Conservation (phyloP, 768 basidiomycete genomes). For the Dacryopinax primogenitus region DNA sequence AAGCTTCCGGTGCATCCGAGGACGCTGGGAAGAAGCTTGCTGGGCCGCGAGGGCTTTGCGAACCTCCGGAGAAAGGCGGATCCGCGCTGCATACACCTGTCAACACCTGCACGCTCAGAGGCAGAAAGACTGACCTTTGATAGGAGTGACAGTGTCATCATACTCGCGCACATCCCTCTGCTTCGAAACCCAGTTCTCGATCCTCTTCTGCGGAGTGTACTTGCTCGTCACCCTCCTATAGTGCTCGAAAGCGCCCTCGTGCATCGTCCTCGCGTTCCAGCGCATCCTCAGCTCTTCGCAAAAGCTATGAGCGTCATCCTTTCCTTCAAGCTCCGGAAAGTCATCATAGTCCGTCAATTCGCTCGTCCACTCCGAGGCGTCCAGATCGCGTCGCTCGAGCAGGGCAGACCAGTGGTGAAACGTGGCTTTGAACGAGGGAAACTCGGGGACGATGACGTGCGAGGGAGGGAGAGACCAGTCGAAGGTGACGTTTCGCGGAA, state of each 20-base stretch:
- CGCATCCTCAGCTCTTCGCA: not conserved
- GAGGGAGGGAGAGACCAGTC: not conserved
- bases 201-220: constrained; percentile 5
- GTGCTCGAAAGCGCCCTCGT: not conserved
- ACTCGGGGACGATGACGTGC: not conserved
- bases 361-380: not conserved
- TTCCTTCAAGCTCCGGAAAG: not conserved
- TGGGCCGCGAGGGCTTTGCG: not conserved
- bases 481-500: not conserved
- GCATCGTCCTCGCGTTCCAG: not conserved
- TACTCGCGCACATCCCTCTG: not conserved
- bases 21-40: not conserved
- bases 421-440: not conserved
- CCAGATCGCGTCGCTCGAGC: not conserved
- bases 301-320: not conserved
- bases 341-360: constrained; percentile 2
- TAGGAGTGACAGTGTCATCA: not conserved
- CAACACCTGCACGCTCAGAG: not conserved
- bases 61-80: not conserved
- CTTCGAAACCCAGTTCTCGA: not conserved
- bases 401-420: not conserved
- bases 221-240: not conserved
- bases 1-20: not conserved
- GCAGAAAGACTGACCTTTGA: not conserved
- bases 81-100: not conserved